Conservation (phyloP, 2,329 filamentous ascomycete species). For the Septoria petroselini region DNA sequence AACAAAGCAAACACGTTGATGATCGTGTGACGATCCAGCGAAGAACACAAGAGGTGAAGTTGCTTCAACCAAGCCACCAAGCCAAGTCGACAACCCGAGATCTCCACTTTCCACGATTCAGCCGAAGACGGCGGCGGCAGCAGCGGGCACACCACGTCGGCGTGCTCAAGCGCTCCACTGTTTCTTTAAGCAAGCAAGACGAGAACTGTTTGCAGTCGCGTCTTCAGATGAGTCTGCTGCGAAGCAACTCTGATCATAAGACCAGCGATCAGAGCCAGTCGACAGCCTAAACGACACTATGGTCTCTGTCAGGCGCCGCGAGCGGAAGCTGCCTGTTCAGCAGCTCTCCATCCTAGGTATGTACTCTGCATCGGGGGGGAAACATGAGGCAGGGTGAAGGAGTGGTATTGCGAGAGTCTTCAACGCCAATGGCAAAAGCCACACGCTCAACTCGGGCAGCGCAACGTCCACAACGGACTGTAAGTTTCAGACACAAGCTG, state of each 20-base stretch:
- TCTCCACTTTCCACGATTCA: background rate
- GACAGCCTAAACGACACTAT: constrained; percentile 11
- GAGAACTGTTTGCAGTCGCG: background rate
- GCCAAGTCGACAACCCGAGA: background rate
- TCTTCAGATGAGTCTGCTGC: constrained; percentile 2
- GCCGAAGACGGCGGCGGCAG: background rate
- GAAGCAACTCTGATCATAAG: background rate
- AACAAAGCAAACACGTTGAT: background rate
- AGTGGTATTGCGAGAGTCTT: too few species aligned
- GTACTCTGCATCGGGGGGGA: too few species aligned
- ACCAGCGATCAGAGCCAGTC: background rate
- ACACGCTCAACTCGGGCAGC: background rate
- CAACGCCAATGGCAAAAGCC: background rate
- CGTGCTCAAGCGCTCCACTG: background rate
- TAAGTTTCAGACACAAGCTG: constrained; percentile 11
- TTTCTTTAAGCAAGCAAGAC: background rate
- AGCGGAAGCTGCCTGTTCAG: constrained; percentile 65
- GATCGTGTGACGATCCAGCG: background rate
- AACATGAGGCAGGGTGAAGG: too few species aligned
- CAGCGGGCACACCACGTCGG: background rate
- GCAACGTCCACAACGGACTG: background rate
- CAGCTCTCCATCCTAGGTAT: constrained; percentile 74
- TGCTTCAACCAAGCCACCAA: background rate
- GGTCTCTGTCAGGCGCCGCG: constrained; percentile 25
- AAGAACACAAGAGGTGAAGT: background rate